A percentile compares a stretch with the other conserved stretches of the same genome.
phyloP scores from a whole-genome alignment of 2,329 filamentous ascomycete species.

The Graphilbum sp. region DNA sequence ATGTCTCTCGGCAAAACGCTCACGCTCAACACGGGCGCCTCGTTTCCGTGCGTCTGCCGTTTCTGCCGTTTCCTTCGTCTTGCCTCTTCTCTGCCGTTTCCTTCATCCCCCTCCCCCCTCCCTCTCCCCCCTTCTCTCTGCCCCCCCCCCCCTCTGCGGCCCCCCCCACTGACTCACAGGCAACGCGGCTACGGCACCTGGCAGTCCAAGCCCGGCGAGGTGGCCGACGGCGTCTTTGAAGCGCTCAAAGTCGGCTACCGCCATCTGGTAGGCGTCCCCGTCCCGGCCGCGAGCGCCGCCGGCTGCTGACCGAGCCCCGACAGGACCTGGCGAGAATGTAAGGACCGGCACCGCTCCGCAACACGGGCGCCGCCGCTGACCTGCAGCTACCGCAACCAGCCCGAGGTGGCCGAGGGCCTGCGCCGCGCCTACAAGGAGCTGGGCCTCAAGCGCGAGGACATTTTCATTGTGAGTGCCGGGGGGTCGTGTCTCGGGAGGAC shows the following conservation, averaged over 20 bases:
- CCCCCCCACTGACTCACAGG: neutral
- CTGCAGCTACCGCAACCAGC: slow-evolving; percentile 34
- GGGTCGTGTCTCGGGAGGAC: no score
- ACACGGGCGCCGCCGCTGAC: no score
- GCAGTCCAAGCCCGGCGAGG: slow-evolving; percentile 19
- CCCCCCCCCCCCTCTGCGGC: no score
- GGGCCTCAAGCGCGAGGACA: slow-evolving; percentile 35
- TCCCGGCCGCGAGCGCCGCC: no score
- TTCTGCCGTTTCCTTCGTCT: no score
- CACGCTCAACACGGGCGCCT: slow-evolving; percentile 45
- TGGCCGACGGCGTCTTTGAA: slow-evolving; percentile 38
- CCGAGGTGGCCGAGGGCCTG: slow-evolving; percentile 39
- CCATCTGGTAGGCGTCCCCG: slow-evolving; percentile 29
- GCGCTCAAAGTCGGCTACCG: slow-evolving; percentile 48
- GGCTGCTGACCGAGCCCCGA: no score
- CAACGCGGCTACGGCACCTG: slow-evolving; percentile 24
- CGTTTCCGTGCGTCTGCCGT: slow-evolving; percentile 15
- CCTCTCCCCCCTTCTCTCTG: no score
- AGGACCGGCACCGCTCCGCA: no score
- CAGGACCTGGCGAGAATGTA: slow-evolving; percentile 16
- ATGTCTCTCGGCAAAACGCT: slow-evolving; percentile 43
- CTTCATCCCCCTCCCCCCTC: no score
- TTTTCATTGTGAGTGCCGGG: slow-evolving; percentile 39
- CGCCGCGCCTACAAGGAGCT: slow-evolving; percentile 27
- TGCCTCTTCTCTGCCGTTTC: no score